Evolutionary conservation across 2,329 filamentous ascomycete genomes (phyloP), one percentile per base, ranked within the genome.

Genomic region (Scytalidium sp.): DNA sequence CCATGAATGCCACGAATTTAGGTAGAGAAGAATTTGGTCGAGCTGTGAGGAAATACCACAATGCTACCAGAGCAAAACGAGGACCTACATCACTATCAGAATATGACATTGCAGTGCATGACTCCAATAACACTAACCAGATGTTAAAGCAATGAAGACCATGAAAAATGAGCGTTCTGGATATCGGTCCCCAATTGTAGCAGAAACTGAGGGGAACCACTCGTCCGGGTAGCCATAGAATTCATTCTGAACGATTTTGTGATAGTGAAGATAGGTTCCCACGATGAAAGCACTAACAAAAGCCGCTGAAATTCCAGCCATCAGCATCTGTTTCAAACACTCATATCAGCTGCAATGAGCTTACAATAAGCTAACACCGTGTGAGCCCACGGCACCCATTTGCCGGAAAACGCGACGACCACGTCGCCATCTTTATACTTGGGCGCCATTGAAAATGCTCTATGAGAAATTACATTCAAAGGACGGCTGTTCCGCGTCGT

Each of bases 181-280:
- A 64, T 97, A 97, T 58, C 92, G 85, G 70, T 99, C 94, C 67
- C 94, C 94, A 72, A 99, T 99, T 29, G 94, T 97, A 39, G 94
- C 87, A 23, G 93, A 97, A 19, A 97, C 92, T 41, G 92, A 96
- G 51, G 92, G 92, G 64, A 96, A 96, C 92, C 92, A 97, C 76
- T 97, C 92, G 59, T 96, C 78, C 2, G 92, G 92, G 66, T 95
- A 96, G 60, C 90, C 90, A 70, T 91, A 96, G 74, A 92, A 88
- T 71, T 99, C 91, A 71, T 99, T 99, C 71, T 97, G 79, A 49
- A 99, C 94, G 60, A 99, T 99, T 75, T 99, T 99, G 65, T 88
- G 82, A 73, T 94, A 97, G 72, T 99, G 94, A 44, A 99, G 79
- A 49, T 77, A 80, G 49, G 85, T 75, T 58, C 93, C 93, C 54